These are phyloP conservation scores for Phylloporus sp. DNA, from an alignment of 768 basidiomycete species.

Conservation along the genomic window DNA sequence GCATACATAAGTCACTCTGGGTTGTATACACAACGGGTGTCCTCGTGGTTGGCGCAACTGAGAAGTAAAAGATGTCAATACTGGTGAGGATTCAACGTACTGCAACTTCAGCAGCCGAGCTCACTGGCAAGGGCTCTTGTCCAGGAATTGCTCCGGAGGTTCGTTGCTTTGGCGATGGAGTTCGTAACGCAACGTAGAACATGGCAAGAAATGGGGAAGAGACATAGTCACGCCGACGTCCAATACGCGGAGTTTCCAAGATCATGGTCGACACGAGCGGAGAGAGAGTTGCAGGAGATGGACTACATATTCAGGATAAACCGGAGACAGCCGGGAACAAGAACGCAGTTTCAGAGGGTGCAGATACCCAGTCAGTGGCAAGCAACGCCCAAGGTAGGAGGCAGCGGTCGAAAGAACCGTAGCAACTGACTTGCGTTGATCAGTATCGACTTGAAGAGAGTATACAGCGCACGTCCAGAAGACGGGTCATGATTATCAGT, in stretches of 20 bases:
- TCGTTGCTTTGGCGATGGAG: conserved; percentile 22
- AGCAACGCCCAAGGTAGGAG: conserved; percentile 17
- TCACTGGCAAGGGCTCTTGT: conserved; percentile 12
- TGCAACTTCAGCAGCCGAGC: conserved; percentile 8
- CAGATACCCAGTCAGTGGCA: conserved; percentile 10
- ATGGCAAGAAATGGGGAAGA: conserved; percentile 15
- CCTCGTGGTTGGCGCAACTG: conserved; percentile 26
- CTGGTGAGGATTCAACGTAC: conserved; percentile 24
- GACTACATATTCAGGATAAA: conserved; percentile 20
- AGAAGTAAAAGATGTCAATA: conserved; percentile 26
- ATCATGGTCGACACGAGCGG: conserved; percentile 26
- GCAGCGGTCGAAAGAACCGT: neutral
- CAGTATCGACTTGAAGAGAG: conserved; percentile 14
- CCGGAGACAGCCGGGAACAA: conserved; percentile 5
- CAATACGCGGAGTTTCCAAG: conserved; percentile 21
- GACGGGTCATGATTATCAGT: conserved; percentile 28
- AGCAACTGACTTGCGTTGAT: conserved; percentile 7
- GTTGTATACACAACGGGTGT: conserved; percentile 9
- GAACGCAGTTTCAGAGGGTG: conserved; percentile 4
- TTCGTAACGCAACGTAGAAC: conserved; percentile 18
- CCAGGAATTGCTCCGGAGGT: conserved; percentile 21
- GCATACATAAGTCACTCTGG: conserved; percentile 24
- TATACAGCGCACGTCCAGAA: conserved; percentile 18
- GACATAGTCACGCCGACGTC: conserved; percentile 6
- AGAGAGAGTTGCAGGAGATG: conserved; percentile 25